These are phyloP conservation scores for Syncephalastrum racemosum DNA, from an alignment of 371 early-diverging fungal species.

Conservation along the genomic window DNA sequence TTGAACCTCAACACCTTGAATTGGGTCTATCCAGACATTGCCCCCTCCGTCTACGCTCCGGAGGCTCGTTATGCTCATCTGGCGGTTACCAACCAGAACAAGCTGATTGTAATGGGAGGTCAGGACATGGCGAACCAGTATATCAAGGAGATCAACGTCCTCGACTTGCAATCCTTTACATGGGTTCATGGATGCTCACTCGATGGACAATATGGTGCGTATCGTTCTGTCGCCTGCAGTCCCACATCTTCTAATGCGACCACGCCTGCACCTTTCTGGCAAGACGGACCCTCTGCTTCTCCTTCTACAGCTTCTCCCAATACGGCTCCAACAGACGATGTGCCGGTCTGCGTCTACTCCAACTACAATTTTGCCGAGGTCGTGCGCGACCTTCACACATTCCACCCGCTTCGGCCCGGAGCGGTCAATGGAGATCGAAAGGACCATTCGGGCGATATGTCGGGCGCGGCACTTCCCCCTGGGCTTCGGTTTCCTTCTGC, in stretches of 20 bases:
- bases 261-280: conserved; percentile 2
- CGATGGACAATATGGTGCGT: conserved; percentile 70
- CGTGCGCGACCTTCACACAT: conserved; percentile 66
- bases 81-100: conserved; percentile 53
- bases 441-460: conserved; percentile 65
- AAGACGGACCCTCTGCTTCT: background rate
- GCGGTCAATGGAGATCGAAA: conserved; percentile 1
- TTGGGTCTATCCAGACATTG: conserved; percentile 56
- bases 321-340: background rate
- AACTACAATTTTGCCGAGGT: conserved; percentile 82
- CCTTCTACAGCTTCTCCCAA: background rate
- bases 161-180: conserved; percentile 54
- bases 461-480: conserved; percentile 65
- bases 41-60: conserved; percentile 48
- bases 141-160: conserved; percentile 70
- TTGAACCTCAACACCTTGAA: conserved; percentile 55
- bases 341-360: conserved; percentile 61
- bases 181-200: conserved; percentile 66
- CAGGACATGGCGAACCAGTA: conserved; percentile 73
- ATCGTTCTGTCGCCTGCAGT: conserved; percentile 70
- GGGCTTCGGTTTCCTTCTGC: conserved; percentile 80
- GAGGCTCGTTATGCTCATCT: conserved; percentile 74
- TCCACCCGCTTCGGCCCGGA: conserved; percentile 40
- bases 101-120: conserved; percentile 70
- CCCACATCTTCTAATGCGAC: conserved; percentile 10